Evolutionary conservation across 805 yeast species (phyloP).

Genomic region (Cephaloascus fragrans): DNA sequence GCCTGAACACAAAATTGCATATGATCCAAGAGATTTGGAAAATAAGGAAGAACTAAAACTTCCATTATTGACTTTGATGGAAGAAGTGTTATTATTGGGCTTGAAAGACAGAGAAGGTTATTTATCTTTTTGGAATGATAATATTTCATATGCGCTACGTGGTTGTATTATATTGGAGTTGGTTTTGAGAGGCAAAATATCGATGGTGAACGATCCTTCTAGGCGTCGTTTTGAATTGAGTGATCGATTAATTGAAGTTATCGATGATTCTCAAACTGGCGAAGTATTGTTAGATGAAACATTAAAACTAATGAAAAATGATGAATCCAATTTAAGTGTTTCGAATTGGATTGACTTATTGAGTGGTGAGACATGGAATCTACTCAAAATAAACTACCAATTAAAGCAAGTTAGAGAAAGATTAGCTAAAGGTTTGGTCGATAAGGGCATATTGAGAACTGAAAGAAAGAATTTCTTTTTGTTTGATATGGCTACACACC

Average conservation of each 20-base stretch:
- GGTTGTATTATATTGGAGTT: slow-evolving; percentile 90
- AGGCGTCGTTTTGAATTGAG: slow-evolving; percentile 80
- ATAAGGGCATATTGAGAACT: slow-evolving; percentile 91
- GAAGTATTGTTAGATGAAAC: slow-evolving; percentile 94
- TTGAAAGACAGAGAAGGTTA: slow-evolving; percentile 94
- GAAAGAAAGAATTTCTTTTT: slow-evolving; percentile 90
- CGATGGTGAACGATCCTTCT: slow-evolving; percentile 86
- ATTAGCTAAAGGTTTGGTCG: slow-evolving; percentile 92
- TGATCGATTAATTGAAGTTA: slow-evolving; percentile 81
- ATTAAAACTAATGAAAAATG: slow-evolving; percentile 76
- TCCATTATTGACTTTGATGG: slow-evolving; percentile 89
- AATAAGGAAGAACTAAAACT: slow-evolving; percentile 24
- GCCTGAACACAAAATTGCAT: slow-evolving; percentile 59
- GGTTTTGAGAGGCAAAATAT: slow-evolving; percentile 83
- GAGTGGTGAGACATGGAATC: slow-evolving; percentile 95
- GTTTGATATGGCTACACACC: slow-evolving; percentile 99
- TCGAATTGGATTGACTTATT: slow-evolving; percentile 89
- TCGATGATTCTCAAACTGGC: slow-evolving; percentile 82
- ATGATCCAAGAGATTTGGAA: slow-evolving; percentile 64
- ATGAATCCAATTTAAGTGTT: slow-evolving; percentile 69
- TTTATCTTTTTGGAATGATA: slow-evolving; percentile 96
- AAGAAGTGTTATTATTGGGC: slow-evolving; percentile 89
- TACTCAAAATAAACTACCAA: slow-evolving; percentile 89
- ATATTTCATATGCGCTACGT: slow-evolving; percentile 89
- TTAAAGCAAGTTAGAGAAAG: slow-evolving; percentile 96